Evolutionary conservation across 208 protist genomes (phyloP).

Genomic region (Trypanosoma vivax): DNA sequence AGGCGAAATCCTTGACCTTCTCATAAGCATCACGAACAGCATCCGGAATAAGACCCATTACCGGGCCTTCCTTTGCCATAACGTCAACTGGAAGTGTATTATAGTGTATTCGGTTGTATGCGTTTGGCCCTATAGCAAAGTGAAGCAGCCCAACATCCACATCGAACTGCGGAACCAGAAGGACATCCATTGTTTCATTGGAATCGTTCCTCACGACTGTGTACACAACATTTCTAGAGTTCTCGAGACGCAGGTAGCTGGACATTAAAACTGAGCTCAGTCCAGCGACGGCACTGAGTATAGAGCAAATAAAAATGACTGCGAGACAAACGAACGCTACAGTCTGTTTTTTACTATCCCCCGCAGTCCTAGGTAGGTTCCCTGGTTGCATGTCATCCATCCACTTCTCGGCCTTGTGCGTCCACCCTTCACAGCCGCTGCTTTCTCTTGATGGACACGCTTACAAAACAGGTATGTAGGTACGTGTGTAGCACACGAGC

Average conservation of each 20-base stretch:
- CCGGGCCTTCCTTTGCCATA: neutral
- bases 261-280: neutral
- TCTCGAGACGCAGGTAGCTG: neutral
- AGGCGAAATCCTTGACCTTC: slow-evolving; percentile 19
- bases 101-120: slow-evolving; percentile 9
- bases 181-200: neutral
- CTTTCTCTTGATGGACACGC: too few relatives aligned
- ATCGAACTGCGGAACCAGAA: slow-evolving; percentile 39
- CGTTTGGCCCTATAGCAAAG: slow-evolving; percentile 23
- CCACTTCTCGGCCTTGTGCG: too few relatives aligned
- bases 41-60: slow-evolving; percentile 4
- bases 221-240: slow-evolving; percentile 7
- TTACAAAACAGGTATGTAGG: too few relatives aligned
- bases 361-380: too few relatives aligned
- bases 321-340: neutral
- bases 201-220: neutral
- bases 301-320: neutral
- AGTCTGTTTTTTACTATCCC: too few relatives aligned
- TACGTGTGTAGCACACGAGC: too few relatives aligned
- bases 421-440: too few relatives aligned
- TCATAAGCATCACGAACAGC: slow-evolving; percentile 13
- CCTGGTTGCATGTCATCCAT: too few relatives aligned
- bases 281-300: neutral
- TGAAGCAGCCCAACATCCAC: slow-evolving; percentile 28
- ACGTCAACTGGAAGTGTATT: slow-evolving; percentile 12